These are phyloP conservation scores for Amanita rubescens DNA, from an alignment of 768 basidiomycete genomes.

Conservation along the genomic window DNA sequence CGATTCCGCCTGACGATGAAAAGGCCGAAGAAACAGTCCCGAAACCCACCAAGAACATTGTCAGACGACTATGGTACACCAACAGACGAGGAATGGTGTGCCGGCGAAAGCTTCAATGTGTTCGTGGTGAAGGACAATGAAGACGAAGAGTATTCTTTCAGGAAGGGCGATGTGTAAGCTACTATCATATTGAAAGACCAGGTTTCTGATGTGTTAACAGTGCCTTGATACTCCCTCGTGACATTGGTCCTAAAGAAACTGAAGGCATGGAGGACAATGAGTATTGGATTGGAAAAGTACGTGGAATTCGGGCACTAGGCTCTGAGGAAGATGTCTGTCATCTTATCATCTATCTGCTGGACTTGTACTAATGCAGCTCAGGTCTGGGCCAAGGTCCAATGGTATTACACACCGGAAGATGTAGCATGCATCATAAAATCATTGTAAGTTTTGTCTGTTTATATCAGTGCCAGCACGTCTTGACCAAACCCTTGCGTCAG, in stretches of 20 bases:
- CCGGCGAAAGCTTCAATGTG: slow-evolving; percentile 12
- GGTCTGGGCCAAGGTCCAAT: slow-evolving; percentile 49
- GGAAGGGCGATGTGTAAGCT: slow-evolving; percentile 28
- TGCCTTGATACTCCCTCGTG: slow-evolving; percentile 35
- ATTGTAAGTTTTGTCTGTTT: slow-evolving; percentile 31
- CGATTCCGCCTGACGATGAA: background rate
- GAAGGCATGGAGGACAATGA: slow-evolving; percentile 23
- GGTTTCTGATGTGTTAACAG: slow-evolving; percentile 18
- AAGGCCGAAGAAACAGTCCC: background rate
- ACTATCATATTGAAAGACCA: background rate
- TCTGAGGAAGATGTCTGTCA: slow-evolving; percentile 22
- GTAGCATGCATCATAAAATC: slow-evolving; percentile 34
- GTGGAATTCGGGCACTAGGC: slow-evolving; percentile 33
- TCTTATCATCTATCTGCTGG: slow-evolving; percentile 4
- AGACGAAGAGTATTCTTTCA: slow-evolving; percentile 25
- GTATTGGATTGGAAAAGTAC: slow-evolving; percentile 47
- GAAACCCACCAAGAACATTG: background rate
- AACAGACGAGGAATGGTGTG: slow-evolving; percentile 12
- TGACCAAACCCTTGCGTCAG: slow-evolving; percentile 22
- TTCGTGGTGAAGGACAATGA: slow-evolving; percentile 15
- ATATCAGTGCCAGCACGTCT: background rate
- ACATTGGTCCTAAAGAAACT: slow-evolving; percentile 14
- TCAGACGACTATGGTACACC: slow-evolving; percentile 5
- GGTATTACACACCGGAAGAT: slow-evolving; percentile 50
- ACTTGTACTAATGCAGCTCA: slow-evolving; percentile 12